Evolutionary conservation across 257 asterid species (phyloP).

Genomic region (Capsicum pubescens): DNA sequence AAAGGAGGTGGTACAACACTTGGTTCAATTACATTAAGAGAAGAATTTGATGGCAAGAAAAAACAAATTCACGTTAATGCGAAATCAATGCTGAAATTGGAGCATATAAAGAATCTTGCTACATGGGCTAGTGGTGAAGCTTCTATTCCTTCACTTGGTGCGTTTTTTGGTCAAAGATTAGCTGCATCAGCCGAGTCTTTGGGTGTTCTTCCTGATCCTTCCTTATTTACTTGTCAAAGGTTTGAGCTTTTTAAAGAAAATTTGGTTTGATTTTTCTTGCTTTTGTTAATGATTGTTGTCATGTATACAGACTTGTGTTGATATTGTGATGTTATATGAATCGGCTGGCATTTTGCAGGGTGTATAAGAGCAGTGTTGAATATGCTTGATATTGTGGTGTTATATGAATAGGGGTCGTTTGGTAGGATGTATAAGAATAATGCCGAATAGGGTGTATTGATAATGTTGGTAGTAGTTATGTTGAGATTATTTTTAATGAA

Average conservation of each 20-base stretch:
- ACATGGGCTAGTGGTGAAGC: slow-evolving; percentile 57
- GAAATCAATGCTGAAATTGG: slow-evolving; percentile 68
- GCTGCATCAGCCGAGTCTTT: slow-evolving; percentile 62
- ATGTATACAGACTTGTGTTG: no score
- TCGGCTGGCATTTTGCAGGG: no score
- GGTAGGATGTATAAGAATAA: no score
- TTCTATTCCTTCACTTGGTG: slow-evolving; percentile 60
- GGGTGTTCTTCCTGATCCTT: slow-evolving; percentile 58
- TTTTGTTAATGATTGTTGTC: no score
- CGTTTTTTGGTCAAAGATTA: slow-evolving; percentile 67
- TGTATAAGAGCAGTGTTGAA: no score
- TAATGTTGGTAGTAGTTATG: no score
- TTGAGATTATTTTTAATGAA: no score
- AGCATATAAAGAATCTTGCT: slow-evolving; percentile 65
- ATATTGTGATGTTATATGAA: no score
- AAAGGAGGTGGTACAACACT: slow-evolving; percentile 31
- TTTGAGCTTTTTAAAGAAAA: slow-evolving; percentile 5
- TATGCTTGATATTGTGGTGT: no score
- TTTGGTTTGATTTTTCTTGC: no score
- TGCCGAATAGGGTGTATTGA: no score
- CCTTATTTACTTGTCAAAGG: slow-evolving; percentile 73
- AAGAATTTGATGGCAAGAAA: slow-evolving; percentile 59
- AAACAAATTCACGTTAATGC: slow-evolving; percentile 51
- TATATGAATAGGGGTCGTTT: no score
- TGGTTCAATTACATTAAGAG: slow-evolving; percentile 49